A percentile compares a stretch with the other conserved stretches of the same genome.
These are phyloP conservation scores for Phytophthora sp. DNA, from an alignment of 352 stramenopile species.

Conservation along the genomic window DNA sequence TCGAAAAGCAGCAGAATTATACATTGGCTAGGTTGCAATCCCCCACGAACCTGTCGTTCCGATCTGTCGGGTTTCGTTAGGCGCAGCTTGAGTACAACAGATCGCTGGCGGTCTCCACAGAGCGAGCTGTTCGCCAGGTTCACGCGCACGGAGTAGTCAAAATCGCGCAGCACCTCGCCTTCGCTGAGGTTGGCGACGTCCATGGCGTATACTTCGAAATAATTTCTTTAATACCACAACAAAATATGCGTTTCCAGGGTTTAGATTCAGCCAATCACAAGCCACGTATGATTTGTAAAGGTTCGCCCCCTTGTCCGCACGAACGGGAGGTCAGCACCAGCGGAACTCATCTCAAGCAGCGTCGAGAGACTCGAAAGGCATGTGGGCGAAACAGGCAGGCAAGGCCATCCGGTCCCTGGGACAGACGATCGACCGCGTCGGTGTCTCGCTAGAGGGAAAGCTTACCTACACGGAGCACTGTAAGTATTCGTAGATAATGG, in stretches of 20 bases:
- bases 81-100: conserved; percentile 63
- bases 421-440: conserved; percentile 86
- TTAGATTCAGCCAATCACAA: conserved; percentile 7
- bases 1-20: no score
- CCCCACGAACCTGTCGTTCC: conserved; percentile 40
- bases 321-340: conserved; percentile 48
- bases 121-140: conserved; percentile 65
- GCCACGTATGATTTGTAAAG: conserved; percentile 19
- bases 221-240: conserved; percentile 3
- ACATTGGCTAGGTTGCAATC: neutral
- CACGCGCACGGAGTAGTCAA: conserved; percentile 80
- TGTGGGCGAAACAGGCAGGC: conserved; percentile 78
- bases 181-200: neutral
- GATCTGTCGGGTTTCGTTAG: conserved; percentile 34
- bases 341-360: conserved; percentile 35
- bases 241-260: conserved; percentile 17
- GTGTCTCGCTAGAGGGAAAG: conserved; percentile 79
- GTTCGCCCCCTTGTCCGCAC: conserved; percentile 23
- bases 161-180: conserved; percentile 51
- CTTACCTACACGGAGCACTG: conserved; percentile 89
- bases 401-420: conserved; percentile 87
- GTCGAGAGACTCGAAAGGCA: conserved; percentile 38
- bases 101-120: conserved; percentile 47
- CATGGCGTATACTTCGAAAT: conserved; percentile 12
- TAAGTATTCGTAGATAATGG: conserved; percentile 61